These are phyloP conservation scores for Penicillium egyptiacum DNA, from an alignment of 495 filamentous ascomycete genomes.

Conservation along the genomic window DNA sequence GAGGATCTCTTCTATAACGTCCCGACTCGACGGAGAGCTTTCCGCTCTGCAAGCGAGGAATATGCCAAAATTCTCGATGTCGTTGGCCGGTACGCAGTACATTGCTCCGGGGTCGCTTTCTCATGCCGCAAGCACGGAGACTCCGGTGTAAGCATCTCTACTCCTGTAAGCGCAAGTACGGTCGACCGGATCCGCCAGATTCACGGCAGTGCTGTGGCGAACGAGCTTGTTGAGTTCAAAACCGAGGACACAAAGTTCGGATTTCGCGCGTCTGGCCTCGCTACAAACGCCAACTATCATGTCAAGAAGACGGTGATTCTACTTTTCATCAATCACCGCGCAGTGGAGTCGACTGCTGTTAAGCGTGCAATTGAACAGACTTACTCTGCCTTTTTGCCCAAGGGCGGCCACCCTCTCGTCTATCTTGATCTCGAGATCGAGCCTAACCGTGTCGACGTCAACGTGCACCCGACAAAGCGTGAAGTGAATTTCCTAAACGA, in stretches of 20 bases:
- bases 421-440: conserved; percentile 95
- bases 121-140: conserved; percentile 97
- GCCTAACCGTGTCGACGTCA: conserved; percentile 91
- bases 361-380: conserved; percentile 90
- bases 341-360: conserved; percentile 89
- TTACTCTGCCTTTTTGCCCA: conserved; percentile 87
- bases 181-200: conserved; percentile 88
- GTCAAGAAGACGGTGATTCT: conserved; percentile 87
- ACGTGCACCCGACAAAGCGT: conserved; percentile 95
- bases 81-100: conserved; percentile 92
- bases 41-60: conserved; percentile 89
- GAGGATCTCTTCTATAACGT: conserved; percentile 98
- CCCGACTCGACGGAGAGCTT: conserved; percentile 83
- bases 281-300: conserved; percentile 94
- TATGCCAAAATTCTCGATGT: conserved; percentile 98
- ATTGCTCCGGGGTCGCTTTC: conserved; percentile 87
- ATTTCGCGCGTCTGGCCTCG: conserved; percentile 77
- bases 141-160: conserved; percentile 74
- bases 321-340: conserved; percentile 95
- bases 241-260: conserved; percentile 73
- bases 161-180: conserved; percentile 65
- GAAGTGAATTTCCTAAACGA: conserved; percentile 99
- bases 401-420: conserved; percentile 90
- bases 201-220: conserved; percentile 82
- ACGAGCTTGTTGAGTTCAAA: conserved; percentile 79